Conservation (phyloP, 176 grass and related monocot genomes). For the Triticum monococcum region DNA sequence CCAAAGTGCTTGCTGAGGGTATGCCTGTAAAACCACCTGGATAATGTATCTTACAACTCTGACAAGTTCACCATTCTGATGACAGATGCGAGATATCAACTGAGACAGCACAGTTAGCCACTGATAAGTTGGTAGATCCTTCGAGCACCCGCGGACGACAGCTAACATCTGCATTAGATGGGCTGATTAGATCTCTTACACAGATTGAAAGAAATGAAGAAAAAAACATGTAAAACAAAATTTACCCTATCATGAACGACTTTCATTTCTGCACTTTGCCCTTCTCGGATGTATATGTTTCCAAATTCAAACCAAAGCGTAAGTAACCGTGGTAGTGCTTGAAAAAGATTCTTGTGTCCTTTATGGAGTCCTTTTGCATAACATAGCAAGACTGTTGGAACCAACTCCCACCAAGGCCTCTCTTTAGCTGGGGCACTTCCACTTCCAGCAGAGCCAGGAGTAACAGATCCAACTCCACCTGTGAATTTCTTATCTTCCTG, state of each 20-base stretch:
- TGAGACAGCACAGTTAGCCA: slow-evolving; percentile 98
- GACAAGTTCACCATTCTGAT: slow-evolving; percentile 74
- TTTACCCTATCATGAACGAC: slow-evolving; percentile 56
- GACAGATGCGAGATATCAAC: slow-evolving; percentile 94
- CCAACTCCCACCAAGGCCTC: slow-evolving; percentile 66
- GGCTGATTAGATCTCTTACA: slow-evolving; percentile 16
- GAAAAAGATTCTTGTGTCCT: slow-evolving; percentile 95
- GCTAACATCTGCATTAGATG: slow-evolving; percentile 47
- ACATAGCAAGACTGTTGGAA: slow-evolving; percentile 59
- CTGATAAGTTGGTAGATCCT: slow-evolving; percentile 92
- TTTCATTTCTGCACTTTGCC: slow-evolving; percentile 61
- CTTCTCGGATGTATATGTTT: slow-evolving; percentile 68
- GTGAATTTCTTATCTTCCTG: slow-evolving; percentile 77
- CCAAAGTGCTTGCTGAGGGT: slow-evolving; percentile 96
- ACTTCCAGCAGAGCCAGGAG: slow-evolving; percentile 45
- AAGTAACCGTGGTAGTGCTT: slow-evolving; percentile 85
- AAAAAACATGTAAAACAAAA: neutral
- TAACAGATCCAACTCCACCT: slow-evolving; percentile 39
- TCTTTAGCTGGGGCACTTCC: slow-evolving; percentile 56
- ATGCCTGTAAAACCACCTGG: slow-evolving; percentile 71
- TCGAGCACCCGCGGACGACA: slow-evolving; percentile 74
- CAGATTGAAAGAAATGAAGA: neutral
- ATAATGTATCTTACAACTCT: slow-evolving; percentile 71
- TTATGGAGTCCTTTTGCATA: slow-evolving; percentile 92
- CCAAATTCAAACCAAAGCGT: slow-evolving; percentile 98